These are phyloP conservation scores for Chaetomium fimeti DNA, from an alignment of 495 filamentous ascomycete genomes.

Conservation along the genomic window DNA sequence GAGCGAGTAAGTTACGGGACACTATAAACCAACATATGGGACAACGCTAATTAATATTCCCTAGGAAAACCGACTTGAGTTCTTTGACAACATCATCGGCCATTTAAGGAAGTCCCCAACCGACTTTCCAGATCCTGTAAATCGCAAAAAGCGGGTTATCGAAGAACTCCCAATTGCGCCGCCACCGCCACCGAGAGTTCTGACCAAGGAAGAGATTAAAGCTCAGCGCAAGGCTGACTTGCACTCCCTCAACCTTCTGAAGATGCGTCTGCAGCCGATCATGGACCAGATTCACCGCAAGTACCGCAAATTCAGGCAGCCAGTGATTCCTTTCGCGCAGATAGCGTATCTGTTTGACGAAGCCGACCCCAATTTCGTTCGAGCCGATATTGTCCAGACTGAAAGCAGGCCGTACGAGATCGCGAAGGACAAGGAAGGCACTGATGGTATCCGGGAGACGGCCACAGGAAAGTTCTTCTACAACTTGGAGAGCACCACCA, in stretches of 20 bases:
- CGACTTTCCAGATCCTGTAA: constrained; percentile 81
- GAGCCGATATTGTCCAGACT: constrained; percentile 66
- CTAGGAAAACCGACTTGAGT: constrained; percentile 65
- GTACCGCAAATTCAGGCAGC: constrained; percentile 79
- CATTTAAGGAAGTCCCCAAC: constrained; percentile 73
- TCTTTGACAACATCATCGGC: constrained; percentile 68
- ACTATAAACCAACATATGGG: constrained; percentile 33
- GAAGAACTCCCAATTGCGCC: constrained; percentile 74
- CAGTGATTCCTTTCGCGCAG: constrained; percentile 67
- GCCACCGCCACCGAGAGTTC: constrained; percentile 58
- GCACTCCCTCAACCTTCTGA: constrained; percentile 76
- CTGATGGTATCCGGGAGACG: constrained; percentile 64
- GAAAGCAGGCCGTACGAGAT: constrained; percentile 71
- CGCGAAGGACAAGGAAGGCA: constrained; percentile 70
- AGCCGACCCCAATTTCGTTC: constrained; percentile 73
- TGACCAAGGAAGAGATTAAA: constrained; percentile 74
- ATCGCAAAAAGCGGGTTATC: constrained; percentile 80
- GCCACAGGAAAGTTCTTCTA: constrained; percentile 82
- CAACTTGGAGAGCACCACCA: constrained; percentile 88
- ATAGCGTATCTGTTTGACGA: constrained; percentile 83
- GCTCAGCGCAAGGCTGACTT: constrained; percentile 78
- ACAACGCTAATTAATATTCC: constrained; percentile 34
- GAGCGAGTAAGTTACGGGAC: constrained; percentile 46
- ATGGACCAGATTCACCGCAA: constrained; percentile 90
- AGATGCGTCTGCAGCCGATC: constrained; percentile 81